phyloP scores from a whole-genome alignment of 345 rosid genomes.

The Ailanthus altissimus region DNA sequence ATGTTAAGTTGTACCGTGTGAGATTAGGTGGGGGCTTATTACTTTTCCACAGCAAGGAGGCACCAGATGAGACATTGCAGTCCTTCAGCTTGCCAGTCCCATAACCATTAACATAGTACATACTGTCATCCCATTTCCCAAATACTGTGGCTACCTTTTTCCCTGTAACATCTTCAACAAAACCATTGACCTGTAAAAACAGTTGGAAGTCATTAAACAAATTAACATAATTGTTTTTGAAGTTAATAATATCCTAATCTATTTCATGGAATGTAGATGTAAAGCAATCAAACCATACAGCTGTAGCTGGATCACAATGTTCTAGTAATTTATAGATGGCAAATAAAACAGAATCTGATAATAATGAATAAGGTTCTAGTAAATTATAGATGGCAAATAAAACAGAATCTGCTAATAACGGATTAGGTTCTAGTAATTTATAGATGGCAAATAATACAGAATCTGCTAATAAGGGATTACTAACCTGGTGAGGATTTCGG shows the following conservation, averaged over 20 bases:
- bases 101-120: slow-evolving; percentile 61
- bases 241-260: not conserved
- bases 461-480: slow-evolving; percentile 14
- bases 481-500: slow-evolving; percentile 91
- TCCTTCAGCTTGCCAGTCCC: slow-evolving; percentile 61
- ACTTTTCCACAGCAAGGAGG: slow-evolving; percentile 80
- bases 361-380: not conserved
- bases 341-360: not conserved
- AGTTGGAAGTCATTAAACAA: slow-evolving; percentile 1
- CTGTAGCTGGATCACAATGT: not conserved
- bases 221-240: not conserved
- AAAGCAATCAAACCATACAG: not conserved
- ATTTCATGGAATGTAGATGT: not conserved
- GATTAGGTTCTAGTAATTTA: not conserved
- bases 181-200: slow-evolving; percentile 74
- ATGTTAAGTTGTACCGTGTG: slow-evolving; percentile 89
- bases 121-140: slow-evolving; percentile 97
- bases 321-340: not conserved
- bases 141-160: slow-evolving; percentile 67
- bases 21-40: slow-evolving; percentile 67
- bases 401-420: not conserved
- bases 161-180: slow-evolving; percentile 71
- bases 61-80: slow-evolving; percentile 50
- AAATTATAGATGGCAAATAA: not conserved
- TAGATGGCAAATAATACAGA: not conserved